A percentile compares a stretch with the other conserved stretches of the same genome.
phyloP scores from a whole-genome alignment of 805 yeast species.

The Candida sakaeoensis region DNA sequence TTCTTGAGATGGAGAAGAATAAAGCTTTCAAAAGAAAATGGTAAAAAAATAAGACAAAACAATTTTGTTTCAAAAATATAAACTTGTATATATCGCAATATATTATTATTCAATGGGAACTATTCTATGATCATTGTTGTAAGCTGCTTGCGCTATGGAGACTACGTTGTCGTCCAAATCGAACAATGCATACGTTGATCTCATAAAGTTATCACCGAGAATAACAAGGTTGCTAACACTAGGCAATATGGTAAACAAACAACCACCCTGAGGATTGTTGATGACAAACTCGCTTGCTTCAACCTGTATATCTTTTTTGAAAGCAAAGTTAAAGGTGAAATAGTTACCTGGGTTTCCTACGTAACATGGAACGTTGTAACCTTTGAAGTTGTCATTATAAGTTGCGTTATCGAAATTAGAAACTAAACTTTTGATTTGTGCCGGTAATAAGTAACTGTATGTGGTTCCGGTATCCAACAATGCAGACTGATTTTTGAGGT shows the following conservation, averaged over 20 bases:
- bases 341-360: conserved; percentile 5
- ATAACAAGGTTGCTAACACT: conserved; percentile 60
- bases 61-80: conserved; percentile 68
- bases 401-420: conserved; percentile 31
- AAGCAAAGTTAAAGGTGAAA: conserved; percentile 6
- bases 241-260: conserved; percentile 52
- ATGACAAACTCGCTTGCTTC: conserved; percentile 4
- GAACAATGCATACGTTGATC: conserved; percentile 23
- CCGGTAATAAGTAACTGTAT: conserved; percentile 39
- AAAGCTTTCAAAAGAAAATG: conserved; percentile 63
- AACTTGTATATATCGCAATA: conserved; percentile 6
- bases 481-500: conserved; percentile 11
- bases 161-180: conserved; percentile 22
- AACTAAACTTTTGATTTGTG: conserved; percentile 32
- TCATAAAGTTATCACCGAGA: conserved; percentile 28
- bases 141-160: conserved; percentile 22
- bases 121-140: conserved; percentile 11
- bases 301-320: conserved; percentile 4
- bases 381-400: conserved; percentile 38
- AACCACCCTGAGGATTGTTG: conserved; percentile 1
- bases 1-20: conserved; percentile 63
- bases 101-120: conserved; percentile 7
- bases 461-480: conserved; percentile 36
- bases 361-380: conserved; percentile 33
- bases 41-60: conserved; percentile 66